These are phyloP conservation scores for Arxiozyma heterogenica DNA, from an alignment of 1,139 yeast species.

Conservation along the genomic window DNA sequence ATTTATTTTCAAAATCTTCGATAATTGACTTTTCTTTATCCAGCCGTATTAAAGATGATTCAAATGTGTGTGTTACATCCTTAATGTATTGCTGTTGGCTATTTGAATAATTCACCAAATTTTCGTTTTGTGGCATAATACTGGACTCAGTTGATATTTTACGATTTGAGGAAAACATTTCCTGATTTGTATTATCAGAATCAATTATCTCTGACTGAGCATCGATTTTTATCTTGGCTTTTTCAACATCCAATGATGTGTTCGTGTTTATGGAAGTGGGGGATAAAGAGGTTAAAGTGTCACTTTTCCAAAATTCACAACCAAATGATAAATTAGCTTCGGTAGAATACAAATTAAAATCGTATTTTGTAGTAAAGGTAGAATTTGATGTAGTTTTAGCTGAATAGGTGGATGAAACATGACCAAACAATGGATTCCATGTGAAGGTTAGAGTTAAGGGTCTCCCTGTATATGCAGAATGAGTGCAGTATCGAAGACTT, in stretches of 20 bases:
- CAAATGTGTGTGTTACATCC: constrained; percentile 26
- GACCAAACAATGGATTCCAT: constrained; percentile 85
- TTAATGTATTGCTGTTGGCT: constrained; percentile 19
- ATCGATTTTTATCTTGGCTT: not conserved
- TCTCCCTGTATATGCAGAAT: constrained; percentile 77
- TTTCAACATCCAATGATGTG: not conserved
- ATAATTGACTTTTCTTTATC: constrained; percentile 37
- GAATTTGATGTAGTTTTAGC: constrained; percentile 71
- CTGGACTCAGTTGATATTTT: not conserved
- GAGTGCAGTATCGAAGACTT: constrained; percentile 76
- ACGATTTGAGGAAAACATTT: not conserved
- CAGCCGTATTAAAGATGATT: constrained; percentile 27
- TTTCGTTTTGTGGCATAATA: not conserved
- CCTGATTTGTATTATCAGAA: not conserved
- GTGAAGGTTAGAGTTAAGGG: constrained; percentile 85
- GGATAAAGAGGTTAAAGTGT: not conserved
- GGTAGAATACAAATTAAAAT: constrained; percentile 84
- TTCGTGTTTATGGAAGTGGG: not conserved
- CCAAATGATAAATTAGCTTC: constrained; percentile 83
- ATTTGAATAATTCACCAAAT: not conserved
- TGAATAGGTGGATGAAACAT: constrained; percentile 79
- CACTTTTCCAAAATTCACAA: constrained; percentile 61
- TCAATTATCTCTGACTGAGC: constrained; percentile 8
- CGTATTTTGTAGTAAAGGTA: constrained; percentile 77
- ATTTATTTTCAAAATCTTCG: constrained; percentile 45